phyloP scores from a whole-genome alignment of 495 filamentous ascomycete species.

The Penicillium bialowiezense region DNA sequence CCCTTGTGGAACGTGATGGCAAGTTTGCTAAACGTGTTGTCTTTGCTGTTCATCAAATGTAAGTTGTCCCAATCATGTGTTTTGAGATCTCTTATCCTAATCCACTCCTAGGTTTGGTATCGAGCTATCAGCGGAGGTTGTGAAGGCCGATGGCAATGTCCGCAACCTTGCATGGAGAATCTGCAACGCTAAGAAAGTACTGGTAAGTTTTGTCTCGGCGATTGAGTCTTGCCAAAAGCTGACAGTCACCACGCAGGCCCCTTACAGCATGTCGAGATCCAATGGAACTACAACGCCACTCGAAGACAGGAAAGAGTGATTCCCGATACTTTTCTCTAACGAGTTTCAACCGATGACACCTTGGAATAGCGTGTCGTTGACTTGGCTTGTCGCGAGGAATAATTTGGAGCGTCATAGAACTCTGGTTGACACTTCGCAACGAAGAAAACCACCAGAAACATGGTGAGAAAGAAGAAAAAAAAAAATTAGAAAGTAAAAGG shows the following conservation, averaged over 20 bases:
- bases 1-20: conserved; percentile 75
- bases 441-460: too few species aligned
- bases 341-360: too few species aligned
- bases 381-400: too few species aligned
- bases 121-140: conserved; percentile 90
- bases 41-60: conserved; percentile 93
- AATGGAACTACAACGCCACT: conserved; percentile 43
- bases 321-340: too few species aligned
- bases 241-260: conserved; percentile 29
- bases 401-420: too few species aligned
- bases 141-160: conserved; percentile 89
- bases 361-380: too few species aligned
- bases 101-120: conserved; percentile 69
- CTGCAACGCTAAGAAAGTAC: conserved; percentile 88
- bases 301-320: conserved; percentile 23
- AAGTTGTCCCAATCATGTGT: conserved; percentile 12
- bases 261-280: conserved; percentile 47
- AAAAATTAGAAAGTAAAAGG: too few species aligned
- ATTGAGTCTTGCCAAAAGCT: background rate
- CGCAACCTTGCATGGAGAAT: conserved; percentile 91
- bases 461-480: too few species aligned
- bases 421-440: too few species aligned
- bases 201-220: conserved; percentile 61
- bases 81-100: conserved; percentile 7
- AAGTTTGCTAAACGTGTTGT: conserved; percentile 88